Evolutionary conservation across 495 filamentous ascomycete species (phyloP).

Genomic region (Talaromyces trachyspermus): DNA sequence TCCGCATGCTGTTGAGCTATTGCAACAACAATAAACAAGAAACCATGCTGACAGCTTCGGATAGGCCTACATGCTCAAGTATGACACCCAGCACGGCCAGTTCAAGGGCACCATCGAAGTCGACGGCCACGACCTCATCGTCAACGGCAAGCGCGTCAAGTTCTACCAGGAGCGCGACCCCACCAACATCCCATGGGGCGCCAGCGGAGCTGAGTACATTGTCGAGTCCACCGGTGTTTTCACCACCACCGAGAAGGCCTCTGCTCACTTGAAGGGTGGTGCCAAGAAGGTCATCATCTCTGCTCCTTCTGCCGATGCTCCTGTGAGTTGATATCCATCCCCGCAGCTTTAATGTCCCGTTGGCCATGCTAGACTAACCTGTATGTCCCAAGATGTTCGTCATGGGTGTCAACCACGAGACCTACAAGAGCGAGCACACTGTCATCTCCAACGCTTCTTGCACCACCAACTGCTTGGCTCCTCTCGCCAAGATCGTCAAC

Average conservation of each 20-base stretch:
- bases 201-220: slow-evolving; percentile 87
- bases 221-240: slow-evolving; percentile 99
- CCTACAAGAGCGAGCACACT: slow-evolving; percentile 79
- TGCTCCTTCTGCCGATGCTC: slow-evolving; percentile 95
- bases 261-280: slow-evolving; percentile 92
- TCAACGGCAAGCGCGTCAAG: slow-evolving; percentile 93
- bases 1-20: no score
- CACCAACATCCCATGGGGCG: slow-evolving; percentile 79
- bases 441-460: slow-evolving; percentile 99
- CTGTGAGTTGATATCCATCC: slow-evolving; percentile 21
- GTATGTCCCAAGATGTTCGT: slow-evolving; percentile 78
- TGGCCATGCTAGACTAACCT: neutral
- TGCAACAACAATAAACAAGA: no score
- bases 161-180: slow-evolving; percentile 96
- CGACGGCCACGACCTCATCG: slow-evolving; percentile 65
- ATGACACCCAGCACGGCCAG: slow-evolving; percentile 91
- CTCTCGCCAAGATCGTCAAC: slow-evolving; percentile 97
- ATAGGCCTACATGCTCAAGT: slow-evolving; percentile 98
- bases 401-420: slow-evolving; percentile 96
- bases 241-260: slow-evolving; percentile 95
- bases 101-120: slow-evolving; percentile 88
- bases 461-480: slow-evolving; percentile 99
- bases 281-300: slow-evolving; percentile 99
- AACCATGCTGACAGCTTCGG: neutral
- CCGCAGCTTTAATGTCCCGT: neutral